Evolutionary conservation across 495 filamentous ascomycete genomes (phyloP), one percentile per base, ranked within the genome.

Genomic region (Xylaria acuta): DNA sequence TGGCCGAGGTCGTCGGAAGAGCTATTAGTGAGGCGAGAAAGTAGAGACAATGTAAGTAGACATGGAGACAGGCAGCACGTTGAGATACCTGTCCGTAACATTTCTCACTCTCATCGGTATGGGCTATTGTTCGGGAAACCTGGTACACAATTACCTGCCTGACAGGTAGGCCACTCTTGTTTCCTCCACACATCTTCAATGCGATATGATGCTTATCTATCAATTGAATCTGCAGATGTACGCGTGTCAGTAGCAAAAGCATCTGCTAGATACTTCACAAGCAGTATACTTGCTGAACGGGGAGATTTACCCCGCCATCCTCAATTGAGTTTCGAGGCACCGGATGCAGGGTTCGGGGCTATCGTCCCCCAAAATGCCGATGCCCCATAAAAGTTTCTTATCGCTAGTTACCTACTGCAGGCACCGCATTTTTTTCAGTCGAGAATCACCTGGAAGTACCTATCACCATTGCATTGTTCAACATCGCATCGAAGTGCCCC

Each of bases 1-100:
- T 93, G 74, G 81, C 82, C 66, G 82, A 81, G 18, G 85, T 76
- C 5, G 84, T 89, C 6, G 67, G 54, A 7, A 59, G 67, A 38
- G 67, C 40, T 22, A 16, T 69, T 6, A 18, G 36, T 3, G 58
- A 38, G 18, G 34, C 32, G 5, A 34, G 5, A 11, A 16, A 32
- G 12, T 58, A 59, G 14, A 22, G 32, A 56, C 18, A 53, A n/a
- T n/a, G n/a, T n/a, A n/a, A n/a, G n/a, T n/a, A n/a, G n/a, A 27
- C 2, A 27, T 32, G 20, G 51, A 32, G 25, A 32, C 14, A 11
- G 6, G 27, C 20, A 56, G 25, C 12, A 20, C 6, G 25, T 30
- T 56, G 22, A 25, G 51, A 25, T 30, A 6, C 1, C 14, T 18
- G 14, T 43, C 41, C 41, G 14, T 5, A 5, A 43, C 41, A 43